Base-by-base conservation (phyloP, 129 eudicot species). In the Flaveria ramosissima region DNA sequence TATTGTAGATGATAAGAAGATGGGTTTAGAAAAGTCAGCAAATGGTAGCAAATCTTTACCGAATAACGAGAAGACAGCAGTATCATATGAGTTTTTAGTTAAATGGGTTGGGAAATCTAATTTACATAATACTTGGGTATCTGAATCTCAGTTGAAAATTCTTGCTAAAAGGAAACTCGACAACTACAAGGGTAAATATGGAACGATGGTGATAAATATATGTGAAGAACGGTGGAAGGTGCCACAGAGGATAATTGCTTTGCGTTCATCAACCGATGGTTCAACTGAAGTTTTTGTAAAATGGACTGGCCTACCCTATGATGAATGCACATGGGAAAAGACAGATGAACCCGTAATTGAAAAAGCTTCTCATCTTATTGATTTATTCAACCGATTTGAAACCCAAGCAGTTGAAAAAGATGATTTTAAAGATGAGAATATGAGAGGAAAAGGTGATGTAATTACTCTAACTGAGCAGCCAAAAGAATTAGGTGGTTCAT, bases 91-190 rank as follows among this genome's bases (percentile, higher is more conserved):
- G 84, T 94, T 85, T 81, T 83, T 94, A 70, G 89, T 94, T 59
- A 94, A 94, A 67, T 94, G 99, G 99, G 96, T 84, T 24, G 99
- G 96, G 19, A 94, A 86, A 89, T 94, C 99, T 67, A 85, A 94
- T 77, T 60, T 94, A 43, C 97, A 91, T 68, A 89, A 94, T 74
- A 84, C 77, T 52, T 94, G 99, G 99, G 73, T 94, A 70, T 78
- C 96, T n/a, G 99, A 94, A 78, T 84, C 94, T 51, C 84, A 80
- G 56, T 83, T 94, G 47, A 94, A 91, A 82, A 78, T 73, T 60
- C 72, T 91, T 74, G 90, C 99, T 1, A 94, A 91, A 79, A 80
- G 96, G 65, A 94, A 94, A 72, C 84, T 91, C 36, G 99, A 94
- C 68, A 91, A 94, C 81, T 94, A 91, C 86, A 91, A 84, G 83